Evolutionary conservation across 2,329 filamentous ascomycete genomes (phyloP).

Genomic region (Teratosphaeria zuluensis): DNA sequence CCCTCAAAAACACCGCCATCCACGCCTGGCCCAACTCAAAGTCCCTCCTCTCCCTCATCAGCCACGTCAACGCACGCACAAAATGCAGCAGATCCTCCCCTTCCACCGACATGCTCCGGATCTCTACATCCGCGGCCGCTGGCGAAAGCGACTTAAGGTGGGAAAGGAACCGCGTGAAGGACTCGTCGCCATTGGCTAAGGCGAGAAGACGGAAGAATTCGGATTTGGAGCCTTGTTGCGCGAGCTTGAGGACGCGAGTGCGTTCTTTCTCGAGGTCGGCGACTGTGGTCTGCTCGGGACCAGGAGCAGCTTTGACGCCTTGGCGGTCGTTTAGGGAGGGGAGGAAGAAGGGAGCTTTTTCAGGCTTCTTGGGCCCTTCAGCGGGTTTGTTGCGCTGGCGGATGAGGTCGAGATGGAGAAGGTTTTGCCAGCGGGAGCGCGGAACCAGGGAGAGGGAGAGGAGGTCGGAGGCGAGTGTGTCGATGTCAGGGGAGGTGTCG

Average conservation of each 20-base stretch:
- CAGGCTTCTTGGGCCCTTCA: conserved; percentile 80
- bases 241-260: conserved; percentile 22
- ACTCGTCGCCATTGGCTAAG: conserved; percentile 36
- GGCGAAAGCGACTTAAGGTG: conserved; percentile 75
- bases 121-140: conserved; percentile 78
- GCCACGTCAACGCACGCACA: conserved; percentile 65
- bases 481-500: conserved; percentile 21
- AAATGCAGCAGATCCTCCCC: conserved; percentile 65
- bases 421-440: conserved; percentile 84
- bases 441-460: conserved; percentile 84
- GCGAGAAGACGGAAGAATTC: conserved; percentile 42
- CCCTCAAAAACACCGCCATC: conserved; percentile 86
- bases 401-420: conserved; percentile 85
- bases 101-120: conserved; percentile 59
- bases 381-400: conserved; percentile 87
- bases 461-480: conserved; percentile 60
- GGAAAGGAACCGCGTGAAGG: conserved; percentile 61
- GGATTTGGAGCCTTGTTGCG: conserved; percentile 10
- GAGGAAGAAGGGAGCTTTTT: conserved; percentile 93
- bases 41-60: conserved; percentile 61
- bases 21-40: conserved; percentile 93
- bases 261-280: conserved; percentile 24
- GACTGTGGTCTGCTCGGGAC: conserved; percentile 11
- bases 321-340: conserved; percentile 48
- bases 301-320: conserved; percentile 11